Conservation (phyloP, 441 rosid genomes). For the Lepidium campestre region DNA sequence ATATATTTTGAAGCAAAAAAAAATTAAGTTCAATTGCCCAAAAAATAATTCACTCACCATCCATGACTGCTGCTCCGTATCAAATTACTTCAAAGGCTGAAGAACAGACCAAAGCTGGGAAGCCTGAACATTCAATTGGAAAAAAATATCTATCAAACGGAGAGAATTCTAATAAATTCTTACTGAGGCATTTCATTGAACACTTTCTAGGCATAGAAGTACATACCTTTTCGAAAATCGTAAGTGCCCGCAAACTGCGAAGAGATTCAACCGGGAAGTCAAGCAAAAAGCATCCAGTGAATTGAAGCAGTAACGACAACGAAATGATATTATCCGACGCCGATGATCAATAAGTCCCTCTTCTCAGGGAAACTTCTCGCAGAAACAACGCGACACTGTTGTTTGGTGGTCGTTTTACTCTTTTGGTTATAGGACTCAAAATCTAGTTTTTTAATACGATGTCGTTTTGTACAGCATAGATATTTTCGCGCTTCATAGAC, state of each 20-base stretch:
- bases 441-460: background rate
- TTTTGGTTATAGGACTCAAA: background rate
- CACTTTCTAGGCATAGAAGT: conserved; percentile 22
- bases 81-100: background rate
- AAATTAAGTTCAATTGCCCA: background rate
- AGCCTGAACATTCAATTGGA: conserved; percentile 18
- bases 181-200: conserved; percentile 32
- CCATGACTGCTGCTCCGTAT: conserved; percentile 50
- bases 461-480: background rate
- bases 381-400: background rate
- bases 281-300: background rate
- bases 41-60: conserved; percentile 43
- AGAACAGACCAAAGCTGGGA: background rate
- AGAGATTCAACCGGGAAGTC: background rate
- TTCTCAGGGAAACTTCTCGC: background rate
- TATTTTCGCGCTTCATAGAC: background rate
- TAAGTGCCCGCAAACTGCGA: background rate
- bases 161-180: background rate
- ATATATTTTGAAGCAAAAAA: background rate
- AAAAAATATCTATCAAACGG: background rate
- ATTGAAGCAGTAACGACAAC: background rate
- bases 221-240: background rate
- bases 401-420: background rate
- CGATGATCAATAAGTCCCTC: background rate
- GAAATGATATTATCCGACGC: background rate